phyloP scores from a whole-genome alignment of 2,329 filamentous ascomycete species.

The Setomelanomma holmii region DNA sequence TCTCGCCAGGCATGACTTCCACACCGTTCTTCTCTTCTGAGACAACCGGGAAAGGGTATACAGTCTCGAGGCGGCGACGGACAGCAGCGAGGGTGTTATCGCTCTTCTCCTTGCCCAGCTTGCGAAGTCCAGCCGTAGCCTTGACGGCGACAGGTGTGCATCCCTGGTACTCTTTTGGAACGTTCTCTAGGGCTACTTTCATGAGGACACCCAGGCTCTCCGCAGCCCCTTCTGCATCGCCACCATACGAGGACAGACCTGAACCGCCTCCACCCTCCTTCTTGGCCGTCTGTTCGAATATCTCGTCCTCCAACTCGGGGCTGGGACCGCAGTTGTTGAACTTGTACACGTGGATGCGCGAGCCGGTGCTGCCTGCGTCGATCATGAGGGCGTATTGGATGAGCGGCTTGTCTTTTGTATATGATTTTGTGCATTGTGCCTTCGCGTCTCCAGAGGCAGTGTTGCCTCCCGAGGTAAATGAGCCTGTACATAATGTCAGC shows the following conservation, averaged over 20 bases:
- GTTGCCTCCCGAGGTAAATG: conserved; percentile 47
- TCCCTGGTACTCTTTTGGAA: conserved; percentile 87
- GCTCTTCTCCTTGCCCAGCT: conserved; percentile 82
- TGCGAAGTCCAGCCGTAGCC: conserved; percentile 90
- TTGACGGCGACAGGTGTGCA: conserved; percentile 98
- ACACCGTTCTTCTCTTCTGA: conserved; percentile 85
- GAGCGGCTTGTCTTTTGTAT: conserved; percentile 87
- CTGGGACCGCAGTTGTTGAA: conserved; percentile 98
- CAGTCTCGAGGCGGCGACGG: conserved; percentile 79
- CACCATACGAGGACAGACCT: conserved; percentile 83
- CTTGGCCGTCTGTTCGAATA: conserved; percentile 93
- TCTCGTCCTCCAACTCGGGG: conserved; percentile 91
- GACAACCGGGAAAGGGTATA: conserved; percentile 94
- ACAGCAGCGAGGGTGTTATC: conserved; percentile 86
- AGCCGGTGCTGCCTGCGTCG: conserved; percentile 96
- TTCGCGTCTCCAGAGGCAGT: conserved; percentile 65
- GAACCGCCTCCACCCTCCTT: conserved; percentile 79
- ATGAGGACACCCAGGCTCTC: conserved; percentile 88
- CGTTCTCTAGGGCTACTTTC: conserved; percentile 81
- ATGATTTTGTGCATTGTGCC: conserved; percentile 80
- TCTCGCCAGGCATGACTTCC: conserved; percentile 95
- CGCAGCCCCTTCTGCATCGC: conserved; percentile 86
- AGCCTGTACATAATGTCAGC: conserved; percentile 14
- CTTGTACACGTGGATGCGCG: conserved; percentile 96
- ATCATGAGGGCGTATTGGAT: conserved; percentile 99